Evolutionary conservation across 73 alveolate genomes (phyloP).

Genomic region (Symbiodinium natans): DNA sequence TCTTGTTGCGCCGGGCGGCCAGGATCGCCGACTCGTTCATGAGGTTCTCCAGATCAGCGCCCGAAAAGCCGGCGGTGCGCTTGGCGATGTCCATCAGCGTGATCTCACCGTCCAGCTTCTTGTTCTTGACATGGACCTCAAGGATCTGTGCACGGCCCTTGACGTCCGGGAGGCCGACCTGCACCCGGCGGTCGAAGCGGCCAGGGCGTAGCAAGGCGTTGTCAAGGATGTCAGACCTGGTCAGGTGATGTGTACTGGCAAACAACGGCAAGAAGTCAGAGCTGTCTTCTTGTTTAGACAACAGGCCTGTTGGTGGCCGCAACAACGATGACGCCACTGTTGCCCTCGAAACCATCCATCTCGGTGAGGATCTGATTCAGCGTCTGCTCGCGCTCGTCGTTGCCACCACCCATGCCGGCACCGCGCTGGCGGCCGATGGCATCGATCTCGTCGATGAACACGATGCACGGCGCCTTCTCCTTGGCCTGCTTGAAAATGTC

Average conservation of each 20-base stretch:
- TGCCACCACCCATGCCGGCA: conserved; percentile 98
- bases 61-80: conserved; percentile 97
- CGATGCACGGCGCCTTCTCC: conserved; percentile 98
- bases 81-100: conserved; percentile 95
- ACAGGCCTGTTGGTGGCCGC: too few species aligned
- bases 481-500: conserved; percentile 97
- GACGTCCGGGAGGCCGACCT: conserved; percentile 96
- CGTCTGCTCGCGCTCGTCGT: conserved; percentile 99
- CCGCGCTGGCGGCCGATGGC: conserved; percentile 96
- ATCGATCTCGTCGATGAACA: conserved; percentile 98
- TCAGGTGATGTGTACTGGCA: too few species aligned
- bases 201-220: conserved; percentile 99
- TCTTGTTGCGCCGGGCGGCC: conserved; percentile 89
- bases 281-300: conserved; percentile 8
- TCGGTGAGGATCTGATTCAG: conserved; percentile 98
- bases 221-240: conserved; percentile 96
- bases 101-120: conserved; percentile 94
- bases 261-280: conserved; percentile 96
- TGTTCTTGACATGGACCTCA: conserved; percentile 97
- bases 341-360: conserved; percentile 98
- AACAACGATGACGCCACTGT: conserved; percentile 14
- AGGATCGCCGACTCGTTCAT: conserved; percentile 98
- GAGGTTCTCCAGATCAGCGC: conserved; percentile 99
- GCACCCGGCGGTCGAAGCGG: conserved; percentile 96
- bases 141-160: conserved; percentile 98